Evolutionary conservation across 441 rosid genomes (phyloP).

Genomic region (Euphorbia schlechtendalii): DNA sequence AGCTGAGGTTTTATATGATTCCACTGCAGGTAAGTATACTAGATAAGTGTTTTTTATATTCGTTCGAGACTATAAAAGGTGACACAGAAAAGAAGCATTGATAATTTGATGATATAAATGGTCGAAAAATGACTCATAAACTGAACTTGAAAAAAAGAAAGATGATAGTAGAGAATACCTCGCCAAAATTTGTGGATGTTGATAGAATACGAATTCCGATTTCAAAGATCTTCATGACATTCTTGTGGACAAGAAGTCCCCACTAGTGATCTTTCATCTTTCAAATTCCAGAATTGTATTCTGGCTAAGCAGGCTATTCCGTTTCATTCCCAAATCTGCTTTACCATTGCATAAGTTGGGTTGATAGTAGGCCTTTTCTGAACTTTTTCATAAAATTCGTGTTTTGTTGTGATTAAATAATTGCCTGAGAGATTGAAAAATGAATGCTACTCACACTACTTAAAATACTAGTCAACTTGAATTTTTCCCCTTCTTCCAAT

Average conservation of each 20-base stretch:
- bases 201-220: not conserved
- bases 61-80: not conserved
- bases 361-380: not conserved
- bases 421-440: not conserved
- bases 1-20: conserved; percentile 62
- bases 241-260: no score
- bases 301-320: not conserved
- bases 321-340: not conserved
- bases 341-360: not conserved
- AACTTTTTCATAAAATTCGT: not conserved
- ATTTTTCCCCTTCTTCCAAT: no score
- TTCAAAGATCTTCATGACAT: not conserved
- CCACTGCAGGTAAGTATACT: conserved; percentile 40
- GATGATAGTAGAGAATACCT: not conserved
- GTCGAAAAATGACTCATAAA: not conserved
- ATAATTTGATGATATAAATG: not conserved
- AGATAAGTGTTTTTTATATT: conserved; percentile 3
- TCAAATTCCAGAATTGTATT: not conserved
- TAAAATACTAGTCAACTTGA: no score
- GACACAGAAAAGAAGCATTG: not conserved
- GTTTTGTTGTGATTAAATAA: not conserved
- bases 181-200: not conserved
- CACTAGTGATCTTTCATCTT: conserved; percentile 2
- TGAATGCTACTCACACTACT: no score
- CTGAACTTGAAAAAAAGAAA: not conserved